Percentiles rank a stretch among this genome's conserved stretches.
phyloP scores from a whole-genome alignment of 2,329 filamentous ascomycete species.

The Cladosporium sp. region DNA sequence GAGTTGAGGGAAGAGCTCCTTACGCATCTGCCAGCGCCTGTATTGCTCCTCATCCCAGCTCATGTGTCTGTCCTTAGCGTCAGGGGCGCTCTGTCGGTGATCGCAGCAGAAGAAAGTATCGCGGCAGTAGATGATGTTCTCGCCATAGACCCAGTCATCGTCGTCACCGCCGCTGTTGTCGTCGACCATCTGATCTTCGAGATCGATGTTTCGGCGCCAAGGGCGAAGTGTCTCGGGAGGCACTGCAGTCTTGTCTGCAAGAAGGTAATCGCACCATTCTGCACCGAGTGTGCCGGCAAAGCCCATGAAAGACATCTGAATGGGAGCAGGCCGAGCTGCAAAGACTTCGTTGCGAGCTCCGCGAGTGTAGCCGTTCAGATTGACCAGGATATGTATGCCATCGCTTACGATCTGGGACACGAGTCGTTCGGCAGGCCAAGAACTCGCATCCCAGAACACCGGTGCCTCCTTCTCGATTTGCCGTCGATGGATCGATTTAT shows the following conservation, averaged over 20 bases:
- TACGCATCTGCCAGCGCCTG: constrained; percentile 86
- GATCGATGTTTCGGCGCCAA: constrained; percentile 67
- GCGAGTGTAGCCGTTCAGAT: constrained; percentile 95
- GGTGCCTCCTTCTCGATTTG: constrained; percentile 93
- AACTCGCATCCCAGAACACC: constrained; percentile 82
- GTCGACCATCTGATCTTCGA: constrained; percentile 64
- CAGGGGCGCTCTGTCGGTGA: constrained; percentile 82
- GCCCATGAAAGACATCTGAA: constrained; percentile 99
- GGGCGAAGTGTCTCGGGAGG: constrained; percentile 77
- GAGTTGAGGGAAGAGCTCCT: constrained; percentile 80
- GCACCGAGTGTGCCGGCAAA: constrained; percentile 94
- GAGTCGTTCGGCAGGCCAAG: constrained; percentile 78
- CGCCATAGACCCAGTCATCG: constrained; percentile 88
- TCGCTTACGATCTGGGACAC: constrained; percentile 83
- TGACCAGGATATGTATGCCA: constrained; percentile 89
- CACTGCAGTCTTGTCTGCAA: constrained; percentile 84
- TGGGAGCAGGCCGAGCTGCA: constrained; percentile 85
- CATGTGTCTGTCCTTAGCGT: constrained; percentile 61
- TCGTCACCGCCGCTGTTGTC: constrained; percentile 58
- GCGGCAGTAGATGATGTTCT: constrained; percentile 91
- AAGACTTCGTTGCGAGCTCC: constrained; percentile 98
- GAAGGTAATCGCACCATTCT: constrained; percentile 97
- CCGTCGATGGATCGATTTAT: constrained; percentile 80
- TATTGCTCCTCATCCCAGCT: constrained; percentile 81
- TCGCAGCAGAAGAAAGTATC: constrained; percentile 99